Conservation (phyloP, 176 grass and related monocot species). For the Dactylis glomerata region DNA sequence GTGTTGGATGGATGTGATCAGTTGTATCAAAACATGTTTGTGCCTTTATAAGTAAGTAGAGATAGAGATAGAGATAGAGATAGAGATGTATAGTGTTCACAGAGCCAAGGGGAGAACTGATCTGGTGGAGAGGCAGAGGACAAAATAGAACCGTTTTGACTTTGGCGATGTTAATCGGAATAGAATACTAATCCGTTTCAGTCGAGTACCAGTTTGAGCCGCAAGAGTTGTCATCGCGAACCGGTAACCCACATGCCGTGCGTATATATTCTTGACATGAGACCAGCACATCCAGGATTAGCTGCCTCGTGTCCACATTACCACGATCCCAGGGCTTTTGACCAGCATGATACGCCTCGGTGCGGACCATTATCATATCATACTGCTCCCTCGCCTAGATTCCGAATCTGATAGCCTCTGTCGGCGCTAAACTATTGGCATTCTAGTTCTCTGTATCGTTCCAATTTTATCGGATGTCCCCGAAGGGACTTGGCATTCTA, state of each 20-base stretch:
- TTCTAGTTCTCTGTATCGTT: no score
- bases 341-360: background rate
- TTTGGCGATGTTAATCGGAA: background rate
- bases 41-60: no score
- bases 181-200: background rate
- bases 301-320: background rate
- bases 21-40: no score
- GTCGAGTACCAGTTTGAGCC: background rate
- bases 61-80: no score
- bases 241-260: background rate
- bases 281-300: background rate
- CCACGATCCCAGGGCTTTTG: background rate
- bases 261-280: background rate
- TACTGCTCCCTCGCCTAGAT: background rate
- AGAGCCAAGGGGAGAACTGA: background rate
- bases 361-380: background rate
- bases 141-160: background rate
- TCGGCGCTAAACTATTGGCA: background rate
- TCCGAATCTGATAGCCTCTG: background rate
- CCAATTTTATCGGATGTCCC: no score
- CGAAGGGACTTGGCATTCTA: no score
- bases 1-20: no score
- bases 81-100: no score
- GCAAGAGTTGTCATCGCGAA: background rate
- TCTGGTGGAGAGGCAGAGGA: background rate